A percentile compares a stretch with the other conserved stretches of the same genome.
Evolutionary conservation across 2,329 filamentous ascomycete genomes (phyloP).

Genomic region (Ophiostoma fasciatum): DNA sequence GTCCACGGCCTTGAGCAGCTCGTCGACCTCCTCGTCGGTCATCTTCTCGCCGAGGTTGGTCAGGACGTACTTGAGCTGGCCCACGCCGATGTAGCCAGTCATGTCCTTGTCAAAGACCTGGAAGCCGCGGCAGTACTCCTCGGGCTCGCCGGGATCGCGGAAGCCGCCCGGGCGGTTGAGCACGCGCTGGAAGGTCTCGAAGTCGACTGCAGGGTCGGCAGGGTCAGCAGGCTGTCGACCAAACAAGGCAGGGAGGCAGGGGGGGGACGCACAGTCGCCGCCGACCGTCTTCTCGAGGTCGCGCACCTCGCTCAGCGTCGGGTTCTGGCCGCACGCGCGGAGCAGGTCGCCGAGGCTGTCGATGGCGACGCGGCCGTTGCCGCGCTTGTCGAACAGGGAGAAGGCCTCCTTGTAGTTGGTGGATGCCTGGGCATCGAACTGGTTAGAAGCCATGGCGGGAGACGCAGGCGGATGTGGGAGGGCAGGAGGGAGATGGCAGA

Average conservation of each 20-base stretch:
- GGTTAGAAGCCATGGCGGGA: conserved; percentile 33
- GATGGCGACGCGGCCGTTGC: conserved; percentile 78
- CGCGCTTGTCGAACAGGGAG: conserved; percentile 98
- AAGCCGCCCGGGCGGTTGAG: conserved; percentile 96
- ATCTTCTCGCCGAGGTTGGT: conserved; percentile 99
- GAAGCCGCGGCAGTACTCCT: conserved; percentile 97
- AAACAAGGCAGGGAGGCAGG: too few relatives aligned
- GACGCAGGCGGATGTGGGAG: background rate
- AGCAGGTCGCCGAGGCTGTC: conserved; percentile 85
- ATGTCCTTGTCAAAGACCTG: conserved; percentile 99
- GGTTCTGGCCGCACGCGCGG: conserved; percentile 94
- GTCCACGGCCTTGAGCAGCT: conserved; percentile 95
- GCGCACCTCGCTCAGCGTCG: conserved; percentile 80
- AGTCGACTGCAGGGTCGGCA: conserved; percentile 72
- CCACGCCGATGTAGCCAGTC: conserved; percentile 94
- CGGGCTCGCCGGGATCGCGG: conserved; percentile 92
- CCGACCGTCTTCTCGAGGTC: conserved; percentile 86
- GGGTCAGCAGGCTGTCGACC: too few relatives aligned
- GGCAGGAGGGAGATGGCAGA: background rate
- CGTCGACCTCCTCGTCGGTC: conserved; percentile 96
- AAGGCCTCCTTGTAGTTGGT: conserved; percentile 99
- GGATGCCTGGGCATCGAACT: conserved; percentile 45
- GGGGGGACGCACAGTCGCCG: conserved; percentile 84
- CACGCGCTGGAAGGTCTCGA: conserved; percentile 91
- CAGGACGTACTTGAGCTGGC: conserved; percentile 93